Evolutionary conservation across 2,329 filamentous ascomycete genomes (phyloP), one percentile per base, ranked within the genome.

Genomic region (Nothomitra cinnamomea): DNA sequence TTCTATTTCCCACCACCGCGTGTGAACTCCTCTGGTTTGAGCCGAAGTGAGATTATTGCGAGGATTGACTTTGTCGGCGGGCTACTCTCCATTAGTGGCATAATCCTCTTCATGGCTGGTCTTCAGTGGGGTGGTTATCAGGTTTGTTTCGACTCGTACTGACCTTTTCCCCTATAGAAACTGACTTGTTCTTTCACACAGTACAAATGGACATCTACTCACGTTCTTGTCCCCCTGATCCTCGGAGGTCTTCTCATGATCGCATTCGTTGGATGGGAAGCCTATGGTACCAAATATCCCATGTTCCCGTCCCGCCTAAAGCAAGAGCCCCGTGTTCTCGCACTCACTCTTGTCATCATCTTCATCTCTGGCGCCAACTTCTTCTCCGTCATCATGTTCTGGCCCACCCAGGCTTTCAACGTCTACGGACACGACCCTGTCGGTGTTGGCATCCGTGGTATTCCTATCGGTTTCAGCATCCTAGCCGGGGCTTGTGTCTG

Each of bases 401-500:
- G 79, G 78, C 78, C 77, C 3, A 79, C 77, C 0, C 75, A 83
- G 62, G 73, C 76, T 1, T 80, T 77, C 66, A 82, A 82, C 58
- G 74, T 82, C 8, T 82, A 82, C 61, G 77, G 77, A 5, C 77
- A 83, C 57, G 77, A 83, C 57, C 79, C 80, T 0, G 64, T 81
- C 17, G 72, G 70, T 21, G 74, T 84, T 53, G 82, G 82, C n/a
- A 66, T 85, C 55, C 74, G 81, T 55, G 78, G 77, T 41, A 64
- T 85, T 4, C 80, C 81, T 1, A 73, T 84, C 57, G 80, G 78
- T 1, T 78, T 83, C 56, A 73, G 74, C 22, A 81, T 84, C 60
- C 70, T 84, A 35, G 66, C 65, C 35, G 82, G 82, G 12, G 79
- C 80, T 22, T 73, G 74, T 53, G 69, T 82, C 57, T 73, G 76